Evolutionary conservation across 2,329 filamentous ascomycete species (phyloP).

Genomic region (Dactylellina leptospora): DNA sequence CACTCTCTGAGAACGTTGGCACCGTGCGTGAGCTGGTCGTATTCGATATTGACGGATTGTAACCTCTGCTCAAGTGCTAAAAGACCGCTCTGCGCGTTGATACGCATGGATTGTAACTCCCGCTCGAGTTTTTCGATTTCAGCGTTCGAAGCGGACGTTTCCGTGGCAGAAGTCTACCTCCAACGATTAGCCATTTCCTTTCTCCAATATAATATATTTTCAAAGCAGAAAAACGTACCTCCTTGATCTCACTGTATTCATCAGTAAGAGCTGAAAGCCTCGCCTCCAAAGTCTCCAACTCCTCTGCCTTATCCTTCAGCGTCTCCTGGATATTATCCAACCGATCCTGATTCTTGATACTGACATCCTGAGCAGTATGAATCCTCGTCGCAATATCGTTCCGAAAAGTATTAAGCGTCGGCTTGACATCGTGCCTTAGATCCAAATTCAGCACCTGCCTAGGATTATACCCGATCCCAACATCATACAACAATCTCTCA

Average conservation of each 20-base stretch:
- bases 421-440: slow-evolving; percentile 82
- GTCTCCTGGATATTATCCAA: slow-evolving; percentile 95
- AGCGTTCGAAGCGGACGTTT: slow-evolving; percentile 86
- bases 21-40: slow-evolving; percentile 87
- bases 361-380: slow-evolving; percentile 81
- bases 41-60: slow-evolving; percentile 97
- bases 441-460: slow-evolving; percentile 89
- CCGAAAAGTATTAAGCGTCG: slow-evolving; percentile 76
- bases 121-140: slow-evolving; percentile 99
- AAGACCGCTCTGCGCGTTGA: slow-evolving; percentile 82
- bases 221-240: slow-evolving; percentile 63
- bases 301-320: slow-evolving; percentile 91
- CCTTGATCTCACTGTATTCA: slow-evolving; percentile 92
- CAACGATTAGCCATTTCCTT: neutral
- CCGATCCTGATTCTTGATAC: slow-evolving; percentile 93
- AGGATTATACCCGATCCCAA: slow-evolving; percentile 86
- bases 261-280: slow-evolving; percentile 86
- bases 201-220: neutral
- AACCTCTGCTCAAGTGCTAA: slow-evolving; percentile 93
- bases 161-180: slow-evolving; percentile 75
- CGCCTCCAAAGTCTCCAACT: slow-evolving; percentile 91
- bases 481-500: slow-evolving; percentile 82
- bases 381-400: slow-evolving; percentile 93
- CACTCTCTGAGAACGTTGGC: slow-evolving; percentile 90
- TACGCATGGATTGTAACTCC: slow-evolving; percentile 91